A percentile compares a stretch with the other conserved stretches of the same genome.
Conservation (phyloP, 2,329 filamentous ascomycete genomes). For the Herpotrichia juniperi region DNA sequence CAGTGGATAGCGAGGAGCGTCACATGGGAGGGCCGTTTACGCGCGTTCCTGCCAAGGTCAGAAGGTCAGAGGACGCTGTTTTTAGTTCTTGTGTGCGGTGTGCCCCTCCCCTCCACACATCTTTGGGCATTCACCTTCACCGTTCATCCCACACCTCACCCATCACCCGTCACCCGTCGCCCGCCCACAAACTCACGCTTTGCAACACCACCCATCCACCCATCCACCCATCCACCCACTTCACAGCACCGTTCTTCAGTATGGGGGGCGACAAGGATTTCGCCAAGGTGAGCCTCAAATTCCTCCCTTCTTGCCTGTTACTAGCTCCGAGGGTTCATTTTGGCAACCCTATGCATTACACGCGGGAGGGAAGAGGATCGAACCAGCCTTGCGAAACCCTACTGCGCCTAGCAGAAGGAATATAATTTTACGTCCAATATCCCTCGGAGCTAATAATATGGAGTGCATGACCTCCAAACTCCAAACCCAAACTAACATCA, state of each 20-base stretch:
- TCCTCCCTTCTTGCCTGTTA: slow-evolving; percentile 2
- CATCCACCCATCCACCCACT: no score
- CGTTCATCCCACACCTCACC: slow-evolving; percentile 1
- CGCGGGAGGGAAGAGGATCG: no score
- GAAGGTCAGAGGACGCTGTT: slow-evolving; percentile 8
- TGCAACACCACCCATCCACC: neutral
- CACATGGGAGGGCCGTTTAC: slow-evolving; percentile 14
- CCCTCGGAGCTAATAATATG: no score
- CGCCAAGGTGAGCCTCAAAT: slow-evolving; percentile 15
- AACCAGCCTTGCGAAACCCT: no score
- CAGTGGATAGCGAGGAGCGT: slow-evolving; percentile 13
- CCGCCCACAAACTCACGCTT: neutral
- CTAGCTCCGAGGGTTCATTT: no score
- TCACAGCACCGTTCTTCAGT: no score
- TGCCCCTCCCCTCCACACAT: slow-evolving; percentile 8
- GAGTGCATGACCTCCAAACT: neutral
- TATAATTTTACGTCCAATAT: no score
- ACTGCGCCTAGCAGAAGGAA: no score
- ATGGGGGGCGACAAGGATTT: slow-evolving; percentile 24
- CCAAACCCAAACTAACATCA: slow-evolving; percentile 11
- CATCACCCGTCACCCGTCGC: slow-evolving; percentile 5
- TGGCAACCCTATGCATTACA: no score
- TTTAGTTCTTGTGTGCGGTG: neutral
- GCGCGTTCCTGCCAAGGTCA: slow-evolving; percentile 41
- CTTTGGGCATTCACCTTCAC: slow-evolving; percentile 5